Evolutionary conservation across 306 rosid genomes (phyloP), one percentile per base, ranked within the genome.

Genomic region (Cicer yamashitae): DNA sequence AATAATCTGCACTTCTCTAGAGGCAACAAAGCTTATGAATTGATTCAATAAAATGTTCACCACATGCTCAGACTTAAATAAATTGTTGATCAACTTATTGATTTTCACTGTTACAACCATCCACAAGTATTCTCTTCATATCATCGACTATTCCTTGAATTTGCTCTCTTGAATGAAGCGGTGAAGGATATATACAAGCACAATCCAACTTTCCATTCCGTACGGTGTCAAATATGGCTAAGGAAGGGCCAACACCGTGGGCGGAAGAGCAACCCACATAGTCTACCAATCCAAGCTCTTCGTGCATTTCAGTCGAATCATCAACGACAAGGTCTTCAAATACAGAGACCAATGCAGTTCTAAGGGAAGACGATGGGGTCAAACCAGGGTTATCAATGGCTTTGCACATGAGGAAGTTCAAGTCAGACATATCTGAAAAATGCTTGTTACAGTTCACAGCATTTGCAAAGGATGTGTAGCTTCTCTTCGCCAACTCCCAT

Each of bases 401-500:
- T 87, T 86, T 91, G 84, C 86, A 71, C 98, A 94, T 91, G 78
- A 90, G 97, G 84, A 57, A 94, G 91, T 94, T 94, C 64, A 91
- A 86, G 72, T 91, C 98, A 51, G 97, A 82, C 97, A 94, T 94
- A 81, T 94, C 98, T 7, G 96, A 11, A 85, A 91, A 90, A 82
- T 94, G 96, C 87, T 92, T 94, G 87, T 94, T 94, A 84, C 44
- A 63, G 47, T 83, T 84, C 88, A 84, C 79, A 20, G 96, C 88
- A 65, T 83, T 82, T 45, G 79, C 83, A 37, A 82, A 86, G 83
- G 97, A 37, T 6, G 46, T 12, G 86, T 86, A 87, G 86, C 87
- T 81, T 89, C 90, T 90, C 51, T 78, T 77, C 50, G 96, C 96
- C 81, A 90, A 78, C 37, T 90, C 96, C 98, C 98, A 94, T 4